Evolutionary conservation across 1,284 basidiomycete genomes (phyloP).

Genomic region (Cryptococcus maquisensis): DNA sequence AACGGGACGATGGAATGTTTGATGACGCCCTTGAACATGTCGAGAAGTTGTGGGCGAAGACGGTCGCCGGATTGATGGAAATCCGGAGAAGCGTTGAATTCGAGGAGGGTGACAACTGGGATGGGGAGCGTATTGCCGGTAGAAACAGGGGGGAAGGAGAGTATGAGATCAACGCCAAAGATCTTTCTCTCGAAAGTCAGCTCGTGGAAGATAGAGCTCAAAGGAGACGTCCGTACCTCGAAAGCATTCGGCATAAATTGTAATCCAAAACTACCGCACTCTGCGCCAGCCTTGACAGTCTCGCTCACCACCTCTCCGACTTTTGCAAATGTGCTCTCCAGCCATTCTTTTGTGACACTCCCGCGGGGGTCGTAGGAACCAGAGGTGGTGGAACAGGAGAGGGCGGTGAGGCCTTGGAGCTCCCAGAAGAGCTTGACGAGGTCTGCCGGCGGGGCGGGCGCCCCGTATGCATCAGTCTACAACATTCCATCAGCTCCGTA

Average conservation of each 20-base stretch:
- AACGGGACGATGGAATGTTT: slow-evolving; percentile 66
- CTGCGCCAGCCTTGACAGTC: slow-evolving; percentile 77
- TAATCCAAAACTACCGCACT: slow-evolving; percentile 54
- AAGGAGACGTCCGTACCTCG: slow-evolving; percentile 54
- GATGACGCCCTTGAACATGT: slow-evolving; percentile 71
- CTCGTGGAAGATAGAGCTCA: neutral
- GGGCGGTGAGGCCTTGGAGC: slow-evolving; percentile 60
- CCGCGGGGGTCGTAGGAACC: slow-evolving; percentile 39
- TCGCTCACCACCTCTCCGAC: slow-evolving; percentile 68
- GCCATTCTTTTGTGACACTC: slow-evolving; percentile 49
- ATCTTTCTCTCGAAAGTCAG: slow-evolving; percentile 47
- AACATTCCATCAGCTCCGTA: neutral
- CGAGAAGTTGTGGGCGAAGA: slow-evolving; percentile 66
- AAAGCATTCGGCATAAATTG: slow-evolving; percentile 87
- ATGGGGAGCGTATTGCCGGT: slow-evolving; percentile 45
- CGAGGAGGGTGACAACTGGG: slow-evolving; percentile 68
- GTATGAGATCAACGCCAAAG: slow-evolving; percentile 85
- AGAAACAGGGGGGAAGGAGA: slow-evolving; percentile 55
- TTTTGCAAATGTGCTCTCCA: slow-evolving; percentile 59
- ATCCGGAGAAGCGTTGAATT: slow-evolving; percentile 93
- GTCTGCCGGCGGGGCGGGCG: slow-evolving; percentile 38
- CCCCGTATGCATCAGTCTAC: slow-evolving; percentile 54
- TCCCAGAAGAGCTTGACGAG: slow-evolving; percentile 71
- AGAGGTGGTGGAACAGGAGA: slow-evolving; percentile 16
- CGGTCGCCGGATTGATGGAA: slow-evolving; percentile 89